Base-by-base conservation (phyloP, 1,139 yeast genomes). In the Yamadazyma friedrichii region DNA sequence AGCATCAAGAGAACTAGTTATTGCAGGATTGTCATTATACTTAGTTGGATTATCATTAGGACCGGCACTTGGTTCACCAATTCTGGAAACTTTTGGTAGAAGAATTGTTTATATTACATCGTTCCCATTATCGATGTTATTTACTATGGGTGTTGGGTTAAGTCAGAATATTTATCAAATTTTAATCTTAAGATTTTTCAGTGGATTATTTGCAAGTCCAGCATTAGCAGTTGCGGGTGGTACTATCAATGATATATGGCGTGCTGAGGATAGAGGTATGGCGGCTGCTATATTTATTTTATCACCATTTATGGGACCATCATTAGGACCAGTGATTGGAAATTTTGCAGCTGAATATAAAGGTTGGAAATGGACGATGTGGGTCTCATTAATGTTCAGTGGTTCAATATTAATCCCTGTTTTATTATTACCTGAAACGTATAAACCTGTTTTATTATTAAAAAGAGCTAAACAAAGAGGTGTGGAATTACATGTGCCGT, bases 201-300 rank as follows among this genome's bases (percentile, higher is more conserved):
- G 89, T 30, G 97, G 97, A 3, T 70, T 84, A 26, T 72, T 85
- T 43, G 87, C 94, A 0, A 80, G 93, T 4, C 96, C 96, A 4
- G 89, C 95, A 0, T 70, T 89, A 56, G 82, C 95, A 3, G 80
- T 87, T 50, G 96, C 93, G 10, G 94, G 91, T 44, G 97, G 96
- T 44, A 80, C 95, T 3, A 76, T 88, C 46, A 74, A 84, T 44
- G 97, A 89, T 62, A 64, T 84, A 33, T 84, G 88, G 83, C 52
- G 61, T 3, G 47, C 50, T 24, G 75, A 71, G 33, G 80, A 80
- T 54, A 64, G 80, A 55, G 84, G 87, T 12, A 53, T 82, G 13
- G 91, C 93, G 15, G 77, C 85, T 78, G 79, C 88, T 2, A 68
- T 76, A 40, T 86, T 82, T 65, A 80, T 84, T 65, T 64, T 78